Base-by-base conservation (phyloP, 1,284 basidiomycete genomes). In the Moesziomyces aphidis region DNA sequence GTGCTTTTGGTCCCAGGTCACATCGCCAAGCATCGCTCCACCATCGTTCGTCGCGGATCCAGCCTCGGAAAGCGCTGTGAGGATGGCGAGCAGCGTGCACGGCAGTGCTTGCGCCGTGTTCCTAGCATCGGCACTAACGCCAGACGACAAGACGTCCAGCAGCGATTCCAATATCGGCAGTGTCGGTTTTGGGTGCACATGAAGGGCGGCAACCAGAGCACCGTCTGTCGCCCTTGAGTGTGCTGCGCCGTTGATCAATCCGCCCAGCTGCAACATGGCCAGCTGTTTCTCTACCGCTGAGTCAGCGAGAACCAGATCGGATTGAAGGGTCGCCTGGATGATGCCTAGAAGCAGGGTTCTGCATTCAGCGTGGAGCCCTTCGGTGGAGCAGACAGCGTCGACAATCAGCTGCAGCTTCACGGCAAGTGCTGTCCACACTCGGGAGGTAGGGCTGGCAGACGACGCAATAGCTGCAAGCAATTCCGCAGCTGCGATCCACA, bases 191-290 rank as follows among this genome's bases (percentile, higher is more conserved):
- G 67, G 54, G 19, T 57, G 50, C 4, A 54, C 54, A 8, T 64
- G 54, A n/a, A 70, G 53, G 2, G 67, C 67, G 24, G 58, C 67
- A 22, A 64, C 67, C 34, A 70, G 26, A 24, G 67, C 67, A 19
- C 57, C 67, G 44, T 70, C 67, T 42, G 61, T 47, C 4, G 61
- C 54, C 5, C 19, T 19, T 19, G 39, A 42, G 39, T 19, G 31
- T 11, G 31, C 31, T 9, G 31, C 31, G 31, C 13, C 31, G 10
- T 34, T 13, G 31, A 34, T 13, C 10, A 34, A 11, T 4, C 8
- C 31, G 11, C 31, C 31, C 10, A 34, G 31, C 10, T 34, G 31
- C 31, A 34, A 34, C 10, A 8, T 13, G 53, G 34, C 21, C 52
- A 22, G 8, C 19, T 36, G 34, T 10, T 28, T 11, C 19, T 34